phyloP scores from a whole-genome alignment of 164 flowering plant species.

The Magnolia kwangsiensis region DNA sequence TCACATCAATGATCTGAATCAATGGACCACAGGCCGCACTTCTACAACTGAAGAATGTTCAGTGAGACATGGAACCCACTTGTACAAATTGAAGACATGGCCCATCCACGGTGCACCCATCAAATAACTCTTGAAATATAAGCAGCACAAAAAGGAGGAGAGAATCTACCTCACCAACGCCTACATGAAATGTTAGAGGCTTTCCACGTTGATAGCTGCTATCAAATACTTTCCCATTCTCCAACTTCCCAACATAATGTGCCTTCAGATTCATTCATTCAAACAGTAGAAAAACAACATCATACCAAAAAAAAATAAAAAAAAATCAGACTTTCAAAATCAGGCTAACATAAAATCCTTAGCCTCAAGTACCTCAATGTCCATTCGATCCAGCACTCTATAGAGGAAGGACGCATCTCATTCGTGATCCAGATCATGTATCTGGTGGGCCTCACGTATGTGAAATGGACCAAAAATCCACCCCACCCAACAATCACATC shows the following conservation, averaged over 20 bases:
- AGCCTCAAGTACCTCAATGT: neutral
- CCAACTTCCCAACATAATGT: conserved; percentile 79
- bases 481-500: neutral
- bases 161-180: conserved; percentile 76
- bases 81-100: neutral
- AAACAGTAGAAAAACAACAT: neutral
- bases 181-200: conserved; percentile 82
- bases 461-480: neutral
- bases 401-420: neutral
- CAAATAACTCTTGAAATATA: neutral
- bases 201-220: conserved; percentile 90
- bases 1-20: no score
- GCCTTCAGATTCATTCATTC: conserved; percentile 43
- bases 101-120: neutral
- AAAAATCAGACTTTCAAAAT: neutral
- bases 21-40: no score
- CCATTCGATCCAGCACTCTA: no score
- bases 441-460: neutral
- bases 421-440: neutral
- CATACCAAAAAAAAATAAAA: neutral
- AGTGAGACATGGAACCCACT: neutral
- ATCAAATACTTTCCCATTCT: conserved; percentile 77
- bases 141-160: neutral
- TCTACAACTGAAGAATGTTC: neutral
- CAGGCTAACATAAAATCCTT: neutral